phyloP scores from a whole-genome alignment of 202 grass and related monocot species.

The Musa balbisiana region DNA sequence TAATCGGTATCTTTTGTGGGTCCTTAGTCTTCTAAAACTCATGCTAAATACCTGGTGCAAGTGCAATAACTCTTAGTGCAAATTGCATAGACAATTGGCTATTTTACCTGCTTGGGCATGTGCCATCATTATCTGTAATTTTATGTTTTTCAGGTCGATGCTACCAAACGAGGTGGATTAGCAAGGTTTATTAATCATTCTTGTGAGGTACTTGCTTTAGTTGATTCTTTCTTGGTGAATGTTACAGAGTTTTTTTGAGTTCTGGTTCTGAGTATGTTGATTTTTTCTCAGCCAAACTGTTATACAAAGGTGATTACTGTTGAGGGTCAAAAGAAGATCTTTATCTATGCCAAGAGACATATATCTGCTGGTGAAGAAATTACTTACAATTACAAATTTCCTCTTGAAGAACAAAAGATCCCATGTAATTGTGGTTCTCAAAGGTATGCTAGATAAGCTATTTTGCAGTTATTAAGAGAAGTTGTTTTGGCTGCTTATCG shows the following conservation, averaged over 20 bases:
- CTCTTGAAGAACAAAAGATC: slow-evolving; percentile 86
- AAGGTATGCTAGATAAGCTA: slow-evolving; percentile 42
- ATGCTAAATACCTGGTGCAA: too few relatives aligned
- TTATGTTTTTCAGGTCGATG: slow-evolving; percentile 63
- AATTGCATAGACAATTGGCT: too few relatives aligned
- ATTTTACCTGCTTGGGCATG: slow-evolving; percentile 16
- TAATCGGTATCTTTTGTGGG: too few relatives aligned
- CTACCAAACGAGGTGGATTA: slow-evolving; percentile 81
- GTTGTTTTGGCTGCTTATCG: too few relatives aligned
- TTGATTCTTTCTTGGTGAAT: slow-evolving; percentile 10
- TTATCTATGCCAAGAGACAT: slow-evolving; percentile 85
- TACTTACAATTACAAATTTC: slow-evolving; percentile 98
- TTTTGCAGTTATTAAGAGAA: background rate
- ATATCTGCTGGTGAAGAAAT: slow-evolving; percentile 84
- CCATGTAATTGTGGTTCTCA: slow-evolving; percentile 81
- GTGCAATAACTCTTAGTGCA: too few relatives aligned
- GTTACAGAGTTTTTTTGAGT: slow-evolving; percentile 10
- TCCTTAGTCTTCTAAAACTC: too few relatives aligned
- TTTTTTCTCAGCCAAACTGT: slow-evolving; percentile 65
- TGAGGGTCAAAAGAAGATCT: slow-evolving; percentile 93
- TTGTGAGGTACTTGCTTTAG: slow-evolving; percentile 53
- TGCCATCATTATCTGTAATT: slow-evolving; percentile 3
- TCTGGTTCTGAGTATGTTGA: slow-evolving; percentile 17
- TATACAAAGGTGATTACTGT: slow-evolving; percentile 91
- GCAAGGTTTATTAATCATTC: slow-evolving; percentile 99